These are phyloP conservation scores for Alternaria arbusti DNA, from an alignment of 2,329 filamentous ascomycete species.

Conservation along the genomic window DNA sequence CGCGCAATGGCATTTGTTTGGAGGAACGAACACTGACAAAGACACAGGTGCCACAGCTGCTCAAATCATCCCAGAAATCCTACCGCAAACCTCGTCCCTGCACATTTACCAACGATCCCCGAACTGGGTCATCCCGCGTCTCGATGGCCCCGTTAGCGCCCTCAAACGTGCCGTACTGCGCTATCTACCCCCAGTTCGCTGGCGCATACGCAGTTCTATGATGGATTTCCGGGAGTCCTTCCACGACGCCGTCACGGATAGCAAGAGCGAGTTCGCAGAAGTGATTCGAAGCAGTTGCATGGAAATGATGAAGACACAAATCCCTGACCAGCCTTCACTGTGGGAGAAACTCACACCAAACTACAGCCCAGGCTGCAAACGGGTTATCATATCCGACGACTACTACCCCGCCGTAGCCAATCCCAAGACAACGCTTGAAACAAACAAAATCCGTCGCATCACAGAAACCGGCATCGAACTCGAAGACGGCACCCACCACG, in stretches of 20 bases:
- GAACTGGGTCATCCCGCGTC: slow-evolving; percentile 64
- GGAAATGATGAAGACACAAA: slow-evolving; percentile 53
- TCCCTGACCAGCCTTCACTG: slow-evolving; percentile 58
- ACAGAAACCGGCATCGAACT: slow-evolving; percentile 57
- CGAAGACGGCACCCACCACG: slow-evolving; percentile 48
- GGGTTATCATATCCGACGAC: slow-evolving; percentile 62
- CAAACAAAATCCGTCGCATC: slow-evolving; percentile 55
- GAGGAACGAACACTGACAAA: not conserved
- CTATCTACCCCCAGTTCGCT: slow-evolving; percentile 59
- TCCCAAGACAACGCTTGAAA: slow-evolving; percentile 60
- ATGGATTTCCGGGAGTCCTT: slow-evolving; percentile 64
- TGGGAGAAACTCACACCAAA: slow-evolving; percentile 61
- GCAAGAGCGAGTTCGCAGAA: slow-evolving; percentile 50
- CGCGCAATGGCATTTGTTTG: not conserved
- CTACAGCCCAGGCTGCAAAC: slow-evolving; percentile 63
- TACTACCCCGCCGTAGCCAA: slow-evolving; percentile 59
- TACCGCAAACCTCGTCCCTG: slow-evolving; percentile 57
- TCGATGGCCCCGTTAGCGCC: slow-evolving; percentile 55
- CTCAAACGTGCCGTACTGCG: slow-evolving; percentile 53
- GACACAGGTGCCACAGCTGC: slow-evolving; percentile 60
- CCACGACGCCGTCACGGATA: slow-evolving; percentile 54
- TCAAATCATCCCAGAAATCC: slow-evolving; percentile 65
- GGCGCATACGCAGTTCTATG: slow-evolving; percentile 57
- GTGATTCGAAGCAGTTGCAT: slow-evolving; percentile 48
- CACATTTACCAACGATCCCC: slow-evolving; percentile 65